Base-by-base conservation (phyloP, 306 rosid genomes). In the Gastrolobium villosum region DNA sequence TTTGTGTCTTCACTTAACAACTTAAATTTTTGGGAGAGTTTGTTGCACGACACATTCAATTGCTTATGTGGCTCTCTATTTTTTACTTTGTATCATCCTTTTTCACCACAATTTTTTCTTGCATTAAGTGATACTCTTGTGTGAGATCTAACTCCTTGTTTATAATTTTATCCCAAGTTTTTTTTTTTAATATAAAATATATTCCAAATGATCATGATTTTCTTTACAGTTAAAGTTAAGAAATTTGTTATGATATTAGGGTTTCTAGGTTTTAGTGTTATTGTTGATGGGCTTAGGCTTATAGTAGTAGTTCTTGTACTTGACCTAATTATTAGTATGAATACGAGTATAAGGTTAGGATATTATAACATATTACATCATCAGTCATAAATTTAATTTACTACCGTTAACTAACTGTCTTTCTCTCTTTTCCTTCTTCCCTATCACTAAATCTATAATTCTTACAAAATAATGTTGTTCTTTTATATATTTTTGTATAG, bases 401-500 rank as follows among this genome's bases (percentile, higher is more conserved):
- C 14, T 36, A 14, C 63, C 49, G 10, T 36, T 37, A 10, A 70
- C 4, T 11, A 10, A 70, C 4, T 11, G 5, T 37, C 37, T 69
- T 53, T 70, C 50, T 70, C 64, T 70, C 44, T 20, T 45, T 50
- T 70, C 37, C 64, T 70, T 70, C 5, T 53, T 53, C 55, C 44
- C 32, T 40, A 28, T 5, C 64, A 37, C 14, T 30, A 41, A 54
- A 57, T 34, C 43, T 7, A 13, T 31, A 56, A 57, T 56, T 41
- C 14, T 76, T 53, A 48, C 71, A 46, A 48, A 64, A 49, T 56
- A 57, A 37, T 41, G 48, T 54, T 76, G 26, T 65, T 46, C 41
- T 8, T 65, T 80, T 55, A 34, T 64, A 62, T 54, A 59, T 63
- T 64, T 71, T 70, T 57, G 46, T 72, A 15, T 70, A 34, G 66